phyloP scores from a whole-genome alignment of 768 basidiomycete genomes.

The Hygrophorus russula region DNA sequence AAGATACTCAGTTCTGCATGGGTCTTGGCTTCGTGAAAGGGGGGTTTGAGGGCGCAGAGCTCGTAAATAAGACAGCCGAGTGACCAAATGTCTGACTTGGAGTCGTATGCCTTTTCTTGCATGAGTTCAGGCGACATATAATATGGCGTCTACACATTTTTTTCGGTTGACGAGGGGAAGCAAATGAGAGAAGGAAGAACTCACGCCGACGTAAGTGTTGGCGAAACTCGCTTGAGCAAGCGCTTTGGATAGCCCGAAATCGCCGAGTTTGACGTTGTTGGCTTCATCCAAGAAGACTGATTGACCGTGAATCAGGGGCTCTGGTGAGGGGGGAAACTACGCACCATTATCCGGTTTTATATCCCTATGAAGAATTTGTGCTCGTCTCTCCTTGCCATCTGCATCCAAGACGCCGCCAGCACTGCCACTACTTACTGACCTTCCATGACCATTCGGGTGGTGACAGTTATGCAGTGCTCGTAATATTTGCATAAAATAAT shows the following conservation, averaged over 20 bases:
- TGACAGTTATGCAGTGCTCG: slow-evolving; percentile 90
- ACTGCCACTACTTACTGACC: slow-evolving; percentile 29
- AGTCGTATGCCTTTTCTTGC: slow-evolving; percentile 95
- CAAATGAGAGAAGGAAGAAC: slow-evolving; percentile 16
- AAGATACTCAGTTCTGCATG: slow-evolving; percentile 76
- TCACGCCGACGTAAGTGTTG: slow-evolving; percentile 92
- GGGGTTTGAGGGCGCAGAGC: slow-evolving; percentile 86
- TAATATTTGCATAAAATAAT: slow-evolving; percentile 88
- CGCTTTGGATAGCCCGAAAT: slow-evolving; percentile 93
- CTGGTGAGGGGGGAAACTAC: slow-evolving; percentile 11
- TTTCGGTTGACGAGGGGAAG: not conserved
- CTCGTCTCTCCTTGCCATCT: slow-evolving; percentile 42
- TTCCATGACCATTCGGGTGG: slow-evolving; percentile 53
- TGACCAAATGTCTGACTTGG: slow-evolving; percentile 98
- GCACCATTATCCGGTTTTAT: slow-evolving; percentile 95
- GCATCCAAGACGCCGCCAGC: slow-evolving; percentile 18
- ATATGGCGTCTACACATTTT: slow-evolving; percentile 70
- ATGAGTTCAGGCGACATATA: slow-evolving; percentile 99
- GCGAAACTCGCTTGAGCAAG: slow-evolving; percentile 83
- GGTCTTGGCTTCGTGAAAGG: slow-evolving; percentile 89
- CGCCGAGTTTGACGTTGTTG: slow-evolving; percentile 88
- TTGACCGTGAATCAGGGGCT: not conserved
- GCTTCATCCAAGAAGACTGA: slow-evolving; percentile 82
- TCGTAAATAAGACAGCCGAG: slow-evolving; percentile 95
- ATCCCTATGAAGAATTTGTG: slow-evolving; percentile 87